A percentile compares a stretch with the other conserved stretches of the same genome.
Evolutionary conservation across 1,284 basidiomycete genomes (phyloP).

Genomic region (Wolfiporia cocos): DNA sequence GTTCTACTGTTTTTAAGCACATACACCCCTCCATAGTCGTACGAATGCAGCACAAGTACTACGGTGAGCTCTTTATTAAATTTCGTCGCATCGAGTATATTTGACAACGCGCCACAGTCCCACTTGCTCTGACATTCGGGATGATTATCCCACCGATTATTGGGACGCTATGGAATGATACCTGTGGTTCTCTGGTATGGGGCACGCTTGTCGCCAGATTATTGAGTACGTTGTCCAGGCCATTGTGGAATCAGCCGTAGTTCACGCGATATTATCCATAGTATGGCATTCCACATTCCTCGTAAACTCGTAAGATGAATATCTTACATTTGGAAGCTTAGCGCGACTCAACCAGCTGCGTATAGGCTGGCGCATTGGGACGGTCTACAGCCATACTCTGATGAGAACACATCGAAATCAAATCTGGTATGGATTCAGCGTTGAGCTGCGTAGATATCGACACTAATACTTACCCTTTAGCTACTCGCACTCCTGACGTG

Average conservation of each 20-base stretch:
- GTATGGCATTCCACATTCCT: conserved; percentile 79
- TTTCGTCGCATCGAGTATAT: too few species aligned
- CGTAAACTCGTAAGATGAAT: conserved; percentile 62
- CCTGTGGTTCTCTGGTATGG: conserved; percentile 62
- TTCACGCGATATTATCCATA: conserved; percentile 17
- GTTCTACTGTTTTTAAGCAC: background rate
- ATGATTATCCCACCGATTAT: conserved; percentile 50
- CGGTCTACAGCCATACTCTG: conserved; percentile 71
- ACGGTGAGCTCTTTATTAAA: conserved; percentile 36
- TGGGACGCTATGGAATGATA: conserved; percentile 54
- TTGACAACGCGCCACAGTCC: conserved; percentile 33
- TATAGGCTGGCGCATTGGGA: conserved; percentile 71
- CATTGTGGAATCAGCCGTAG: background rate
- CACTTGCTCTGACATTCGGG: conserved; percentile 53
- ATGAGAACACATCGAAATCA: conserved; percentile 72
- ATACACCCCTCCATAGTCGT: conserved; percentile 45
- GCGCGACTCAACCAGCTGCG: background rate
- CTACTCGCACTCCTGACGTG: conserved; percentile 65
- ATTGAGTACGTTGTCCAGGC: conserved; percentile 37
- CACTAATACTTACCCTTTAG: too few species aligned
- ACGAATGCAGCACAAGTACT: conserved; percentile 66
- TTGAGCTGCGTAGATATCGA: too few species aligned
- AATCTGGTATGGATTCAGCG: conserved; percentile 51
- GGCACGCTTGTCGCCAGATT: conserved; percentile 59
- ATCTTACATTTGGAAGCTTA: background rate